Base-by-base conservation (phyloP, 345 rosid species). In the Mercurialis annua region DNA sequence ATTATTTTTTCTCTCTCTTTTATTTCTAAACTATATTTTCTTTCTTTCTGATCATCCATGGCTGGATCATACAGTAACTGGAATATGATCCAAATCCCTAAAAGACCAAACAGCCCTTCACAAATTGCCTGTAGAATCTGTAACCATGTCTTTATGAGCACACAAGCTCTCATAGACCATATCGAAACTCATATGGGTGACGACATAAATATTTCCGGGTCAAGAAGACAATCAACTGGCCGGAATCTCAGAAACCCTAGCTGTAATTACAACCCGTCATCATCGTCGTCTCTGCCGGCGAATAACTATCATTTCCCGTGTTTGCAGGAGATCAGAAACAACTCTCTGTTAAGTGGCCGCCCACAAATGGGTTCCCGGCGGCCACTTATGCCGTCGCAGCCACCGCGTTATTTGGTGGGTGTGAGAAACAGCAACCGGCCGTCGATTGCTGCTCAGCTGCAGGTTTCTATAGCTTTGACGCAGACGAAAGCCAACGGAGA, bases 61-160 rank as follows among this genome's bases (percentile, higher is more conserved):
- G 66, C 77, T 49, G 68, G 73, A 16, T 75, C n/a, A n/a, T n/a
- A n/a, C n/a, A n/a, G 21, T 53, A 74, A 74, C 3, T 67, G 82
- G 77, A 70, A 42, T 57, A 62, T 44, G 43, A 61, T 48, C 10
- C 24, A 42, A 57, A 34, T 55, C 17, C 44, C 38, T 17, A 67
- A 20, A 48, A 71, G 64, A 55, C 59, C 49, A 30, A 21, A 2
- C 10, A 2, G 0, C 7, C 1, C 57, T 4, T 5, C 74, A 8
- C 71, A 63, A 2, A 70, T 80, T n/a, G 80, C 78, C 17, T 80
- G 83, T 18, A 57, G 83, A 26, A 53, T 80, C 20, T 76, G 81
- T 51, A 67, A 76, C 29, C 54, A 29, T 38, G 78, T 76, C 24
- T 71, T 76, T 44, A 2, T 30, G 16, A 76, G 67, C 65, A 61